These are phyloP conservation scores for Talaromyces islandicus DNA, from an alignment of 2,329 filamentous ascomycete genomes.

Conservation along the genomic window DNA sequence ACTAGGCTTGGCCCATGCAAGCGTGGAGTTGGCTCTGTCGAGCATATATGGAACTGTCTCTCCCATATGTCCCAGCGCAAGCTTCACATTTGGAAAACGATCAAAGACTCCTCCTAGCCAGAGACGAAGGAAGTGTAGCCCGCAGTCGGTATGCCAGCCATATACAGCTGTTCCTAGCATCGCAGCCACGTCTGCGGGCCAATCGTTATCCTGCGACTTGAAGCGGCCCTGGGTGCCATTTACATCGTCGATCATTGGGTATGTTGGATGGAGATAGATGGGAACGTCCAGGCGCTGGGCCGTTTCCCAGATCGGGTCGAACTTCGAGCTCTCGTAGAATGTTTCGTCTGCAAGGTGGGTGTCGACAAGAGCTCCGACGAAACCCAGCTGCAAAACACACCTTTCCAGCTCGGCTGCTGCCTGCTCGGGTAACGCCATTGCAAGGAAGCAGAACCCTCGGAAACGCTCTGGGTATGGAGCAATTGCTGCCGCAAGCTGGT, in stretches of 20 bases:
- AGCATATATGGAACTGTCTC: constrained; percentile 52
- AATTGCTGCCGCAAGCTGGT: constrained; percentile 27
- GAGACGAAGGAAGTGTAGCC: constrained; percentile 34
- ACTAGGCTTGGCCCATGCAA: constrained; percentile 19
- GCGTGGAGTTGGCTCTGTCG: constrained; percentile 30
- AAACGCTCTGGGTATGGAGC: constrained; percentile 30
- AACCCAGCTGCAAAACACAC: constrained; percentile 39
- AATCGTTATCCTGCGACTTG: background rate
- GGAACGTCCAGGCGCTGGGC: constrained; percentile 44
- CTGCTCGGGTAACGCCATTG: constrained; percentile 30
- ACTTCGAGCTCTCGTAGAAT: constrained; percentile 41
- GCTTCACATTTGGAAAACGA: constrained; percentile 47
- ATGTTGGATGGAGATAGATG: constrained; percentile 48
- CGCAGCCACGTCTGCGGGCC: constrained; percentile 12
- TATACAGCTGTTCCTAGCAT: constrained; percentile 20
- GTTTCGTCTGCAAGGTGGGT: constrained; percentile 28
- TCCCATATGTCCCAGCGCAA: constrained; percentile 51
- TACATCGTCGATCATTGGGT: constrained; percentile 25
- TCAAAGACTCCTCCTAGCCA: constrained; percentile 53
- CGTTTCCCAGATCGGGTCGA: constrained; percentile 38
- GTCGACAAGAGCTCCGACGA: constrained; percentile 46
- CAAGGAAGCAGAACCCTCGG: constrained; percentile 39
- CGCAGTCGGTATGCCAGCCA: constrained; percentile 35
- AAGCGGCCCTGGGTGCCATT: constrained; percentile 38
- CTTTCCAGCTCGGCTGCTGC: constrained; percentile 31